Evolutionary conservation across 2,329 filamentous ascomycete genomes (phyloP).

Genomic region (Escovopsis sp.): DNA sequence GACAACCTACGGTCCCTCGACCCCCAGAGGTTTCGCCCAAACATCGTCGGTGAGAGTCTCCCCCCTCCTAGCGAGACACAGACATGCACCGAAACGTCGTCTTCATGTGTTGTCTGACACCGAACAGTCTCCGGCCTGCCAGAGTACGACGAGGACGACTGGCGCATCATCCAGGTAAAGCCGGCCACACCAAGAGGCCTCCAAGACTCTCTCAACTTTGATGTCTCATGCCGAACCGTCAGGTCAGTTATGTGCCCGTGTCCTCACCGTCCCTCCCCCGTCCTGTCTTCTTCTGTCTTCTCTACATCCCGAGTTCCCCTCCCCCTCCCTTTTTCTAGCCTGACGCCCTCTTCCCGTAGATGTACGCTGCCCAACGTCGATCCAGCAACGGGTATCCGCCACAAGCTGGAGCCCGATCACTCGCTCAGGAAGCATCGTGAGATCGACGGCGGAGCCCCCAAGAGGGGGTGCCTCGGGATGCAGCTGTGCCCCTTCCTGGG

Average conservation of each 20-base stretch:
- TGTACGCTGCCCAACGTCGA: slow-evolving; percentile 62
- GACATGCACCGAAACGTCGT: not conserved
- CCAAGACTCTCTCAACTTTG: slow-evolving; percentile 21
- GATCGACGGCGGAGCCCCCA: slow-evolving; percentile 45
- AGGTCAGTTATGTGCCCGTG: slow-evolving; percentile 24
- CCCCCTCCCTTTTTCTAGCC: not conserved
- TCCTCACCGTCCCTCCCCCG: too few species aligned
- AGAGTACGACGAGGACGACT: slow-evolving; percentile 55
- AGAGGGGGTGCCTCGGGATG: slow-evolving; percentile 47
- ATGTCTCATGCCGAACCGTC: slow-evolving; percentile 50
- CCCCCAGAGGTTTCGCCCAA: slow-evolving; percentile 52
- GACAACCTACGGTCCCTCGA: slow-evolving; percentile 37
- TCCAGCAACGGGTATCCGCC: slow-evolving; percentile 41
- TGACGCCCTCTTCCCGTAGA: slow-evolving; percentile 13
- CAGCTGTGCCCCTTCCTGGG: slow-evolving; percentile 45
- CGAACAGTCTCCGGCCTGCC: slow-evolving; percentile 42
- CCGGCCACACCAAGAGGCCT: slow-evolving; percentile 22
- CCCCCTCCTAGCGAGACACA: not conserved
- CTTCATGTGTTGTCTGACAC: not conserved
- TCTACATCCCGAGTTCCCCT: not conserved
- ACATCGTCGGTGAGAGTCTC: slow-evolving; percentile 45
- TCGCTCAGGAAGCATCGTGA: slow-evolving; percentile 43
- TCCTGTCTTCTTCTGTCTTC: slow-evolving; percentile 1
- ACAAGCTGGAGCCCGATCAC: slow-evolving; percentile 40
- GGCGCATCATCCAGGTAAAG: slow-evolving; percentile 46